A percentile compares a stretch with the other conserved stretches of the same genome.
phyloP scores from a whole-genome alignment of 306 rosid genomes.

The Hippophae tibetana region DNA sequence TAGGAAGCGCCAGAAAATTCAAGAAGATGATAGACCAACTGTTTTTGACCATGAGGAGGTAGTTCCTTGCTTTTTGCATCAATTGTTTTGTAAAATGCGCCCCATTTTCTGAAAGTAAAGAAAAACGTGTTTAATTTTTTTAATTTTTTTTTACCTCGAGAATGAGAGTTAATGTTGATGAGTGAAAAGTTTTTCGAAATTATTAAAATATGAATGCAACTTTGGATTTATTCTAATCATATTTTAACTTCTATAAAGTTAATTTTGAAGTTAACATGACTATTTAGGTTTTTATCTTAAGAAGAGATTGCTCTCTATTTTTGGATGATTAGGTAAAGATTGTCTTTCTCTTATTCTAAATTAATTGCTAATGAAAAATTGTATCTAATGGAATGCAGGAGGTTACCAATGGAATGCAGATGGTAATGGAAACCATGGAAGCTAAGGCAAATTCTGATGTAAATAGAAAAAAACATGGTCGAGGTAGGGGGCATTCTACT shows the following conservation, averaged over 20 bases:
- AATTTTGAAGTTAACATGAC: too few species aligned
- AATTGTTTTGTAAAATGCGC: constrained; percentile 2
- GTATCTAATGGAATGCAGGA: constrained; percentile 35
- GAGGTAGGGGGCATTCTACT: constrained; percentile 74
- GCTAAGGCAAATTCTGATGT: constrained; percentile 43
- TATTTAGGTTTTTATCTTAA: too few species aligned
- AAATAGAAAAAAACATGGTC: constrained; percentile 69
- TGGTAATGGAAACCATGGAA: constrained; percentile 45
- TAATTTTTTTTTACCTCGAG: too few species aligned
- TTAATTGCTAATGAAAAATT: background rate
- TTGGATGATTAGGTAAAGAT: too few species aligned
- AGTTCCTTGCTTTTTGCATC: constrained; percentile 22
- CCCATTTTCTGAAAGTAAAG: too few species aligned
- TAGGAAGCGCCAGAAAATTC: constrained; percentile 62
- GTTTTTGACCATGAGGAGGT: constrained; percentile 66
- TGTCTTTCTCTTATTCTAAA: constrained; percentile 2
- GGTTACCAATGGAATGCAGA: constrained; percentile 50
- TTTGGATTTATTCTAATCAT: too few species aligned
- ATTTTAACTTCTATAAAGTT: too few species aligned
- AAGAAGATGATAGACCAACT: constrained; percentile 38
- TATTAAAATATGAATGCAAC: too few species aligned
- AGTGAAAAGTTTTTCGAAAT: too few species aligned
- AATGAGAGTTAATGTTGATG: too few species aligned
- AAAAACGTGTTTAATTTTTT: too few species aligned
- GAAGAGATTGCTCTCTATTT: too few species aligned